Base-by-base conservation (phyloP, 352 stramenopile species). In the Globisporangium paroecandrum region DNA sequence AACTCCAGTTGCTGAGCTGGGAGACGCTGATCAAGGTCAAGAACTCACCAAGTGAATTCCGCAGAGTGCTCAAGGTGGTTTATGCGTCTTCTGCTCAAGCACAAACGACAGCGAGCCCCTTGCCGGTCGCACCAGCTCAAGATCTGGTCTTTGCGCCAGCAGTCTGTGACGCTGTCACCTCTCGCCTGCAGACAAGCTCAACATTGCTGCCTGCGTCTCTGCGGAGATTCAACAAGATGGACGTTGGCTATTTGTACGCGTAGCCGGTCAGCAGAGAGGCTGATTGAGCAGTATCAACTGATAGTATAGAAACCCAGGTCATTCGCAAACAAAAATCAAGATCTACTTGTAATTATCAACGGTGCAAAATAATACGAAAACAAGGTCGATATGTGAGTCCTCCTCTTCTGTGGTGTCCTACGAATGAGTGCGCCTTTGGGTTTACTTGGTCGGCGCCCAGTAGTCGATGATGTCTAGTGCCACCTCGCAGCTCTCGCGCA, bases 391-490 rank as follows among this genome's bases (percentile, higher is more conserved):
- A 22, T 58, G 5, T 29, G n/a, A 4, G 27, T 13, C 15, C 41
- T 49, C 41, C 41, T 49, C 41, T 49, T 49, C 41, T 49, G 41
- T 49, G 41, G 4, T 9, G 29, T 57, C 51, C 9, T 57, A 15
- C 24, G n/a, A 24, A 24, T 56, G 34, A 29, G 9, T 56, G 41
- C 20, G n/a, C 47, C 38, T 20, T 27, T 20, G 18, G 5, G 15
- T 59, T 71, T 79, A 78, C 72, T 86, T 87, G 68, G 70, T 80
- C 46, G 79, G 75, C 3, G 81, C 78, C 90, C 90, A 99, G 81
- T 99, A 99, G 78, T 99, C 97, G 69, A 97, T 97, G 70, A 96
- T 97, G 83, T 99, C 97, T 47, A 99, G 82, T 22, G 97, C 97
- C 20, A 99, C 97, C 69, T 97, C 80, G 72, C 96, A 99, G 77